phyloP scores from a whole-genome alignment of 768 basidiomycete species.

The Rhodotorula graminis region DNA sequence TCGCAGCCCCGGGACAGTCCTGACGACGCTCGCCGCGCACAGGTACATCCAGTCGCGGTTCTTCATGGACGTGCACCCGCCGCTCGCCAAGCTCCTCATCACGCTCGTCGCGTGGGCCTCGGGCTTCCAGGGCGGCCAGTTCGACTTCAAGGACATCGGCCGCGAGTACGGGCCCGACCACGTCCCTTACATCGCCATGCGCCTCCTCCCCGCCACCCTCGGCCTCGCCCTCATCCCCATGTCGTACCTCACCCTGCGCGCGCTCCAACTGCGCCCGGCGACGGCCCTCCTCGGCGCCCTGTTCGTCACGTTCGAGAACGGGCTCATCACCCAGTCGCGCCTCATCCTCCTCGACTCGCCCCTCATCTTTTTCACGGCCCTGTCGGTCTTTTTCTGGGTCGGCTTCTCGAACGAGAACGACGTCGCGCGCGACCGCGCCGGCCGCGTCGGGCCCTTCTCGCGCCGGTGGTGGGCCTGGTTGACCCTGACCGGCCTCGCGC shows the following conservation, averaged over 20 bases:
- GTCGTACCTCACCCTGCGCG: conserved; percentile 87
- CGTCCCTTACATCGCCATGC: conserved; percentile 95
- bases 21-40: not conserved
- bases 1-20: not conserved
- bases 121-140: conserved; percentile 77
- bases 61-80: conserved; percentile 81
- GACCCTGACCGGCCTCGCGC: conserved; percentile 72
- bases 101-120: conserved; percentile 81
- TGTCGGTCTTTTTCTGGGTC: conserved; percentile 78
- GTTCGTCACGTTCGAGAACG: conserved; percentile 95
- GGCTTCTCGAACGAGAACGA: conserved; percentile 84
- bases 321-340: conserved; percentile 87
- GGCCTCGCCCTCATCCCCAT: conserved; percentile 85
- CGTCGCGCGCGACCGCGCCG: conserved; percentile 23
- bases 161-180: conserved; percentile 66
- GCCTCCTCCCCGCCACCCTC: conserved; percentile 82
- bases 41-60: conserved; percentile 38
- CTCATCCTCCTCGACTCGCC: conserved; percentile 96
- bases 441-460: conserved; percentile 62
- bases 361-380: conserved; percentile 95
- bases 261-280: conserved; percentile 82
- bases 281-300: conserved; percentile 85
- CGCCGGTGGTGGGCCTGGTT: conserved; percentile 91
- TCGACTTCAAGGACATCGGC: conserved; percentile 90
- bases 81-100: conserved; percentile 89